Conservation (phyloP, 23 red algal species). For the Cyanidiococcus yangmingshanensis region DNA sequence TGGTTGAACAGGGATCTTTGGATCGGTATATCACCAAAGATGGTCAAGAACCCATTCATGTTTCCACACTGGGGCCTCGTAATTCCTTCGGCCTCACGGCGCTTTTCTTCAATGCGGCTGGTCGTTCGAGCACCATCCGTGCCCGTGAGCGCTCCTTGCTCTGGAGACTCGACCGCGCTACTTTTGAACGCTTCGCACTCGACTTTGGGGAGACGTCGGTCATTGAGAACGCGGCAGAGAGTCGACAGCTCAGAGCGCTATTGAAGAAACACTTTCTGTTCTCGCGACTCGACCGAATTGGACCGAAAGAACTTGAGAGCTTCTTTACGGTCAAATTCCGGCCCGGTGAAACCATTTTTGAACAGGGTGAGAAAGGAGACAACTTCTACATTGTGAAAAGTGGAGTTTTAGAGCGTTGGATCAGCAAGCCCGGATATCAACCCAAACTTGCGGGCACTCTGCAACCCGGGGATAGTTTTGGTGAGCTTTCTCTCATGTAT, state of each 20-base stretch:
- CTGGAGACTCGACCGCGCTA: constrained; percentile 77
- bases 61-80: constrained; percentile 59
- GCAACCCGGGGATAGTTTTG: constrained; percentile 64
- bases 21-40: constrained; percentile 71
- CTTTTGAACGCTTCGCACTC: constrained; percentile 78
- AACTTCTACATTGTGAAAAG: constrained; percentile 96
- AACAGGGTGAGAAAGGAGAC: constrained; percentile 80
- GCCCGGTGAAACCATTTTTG: constrained; percentile 70
- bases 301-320: constrained; percentile 50
- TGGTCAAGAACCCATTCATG: constrained; percentile 50
- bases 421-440: constrained; percentile 42
- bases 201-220: constrained; percentile 44
- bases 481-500: constrained; percentile 93
- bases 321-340: constrained; percentile 93
- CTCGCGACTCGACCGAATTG: constrained; percentile 66
- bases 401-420: constrained; percentile 75
- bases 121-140: constrained; percentile 56
- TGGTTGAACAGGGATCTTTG: constrained; percentile 55
- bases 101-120: constrained; percentile 54
- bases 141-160: constrained; percentile 75
- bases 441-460: constrained; percentile 50
- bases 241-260: constrained; percentile 36
- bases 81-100: constrained; percentile 77
- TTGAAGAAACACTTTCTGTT: constrained; percentile 89
- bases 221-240: constrained; percentile 51